These are phyloP conservation scores for Lactarius hengduanensis DNA, from an alignment of 768 basidiomycete species.

Conservation along the genomic window DNA sequence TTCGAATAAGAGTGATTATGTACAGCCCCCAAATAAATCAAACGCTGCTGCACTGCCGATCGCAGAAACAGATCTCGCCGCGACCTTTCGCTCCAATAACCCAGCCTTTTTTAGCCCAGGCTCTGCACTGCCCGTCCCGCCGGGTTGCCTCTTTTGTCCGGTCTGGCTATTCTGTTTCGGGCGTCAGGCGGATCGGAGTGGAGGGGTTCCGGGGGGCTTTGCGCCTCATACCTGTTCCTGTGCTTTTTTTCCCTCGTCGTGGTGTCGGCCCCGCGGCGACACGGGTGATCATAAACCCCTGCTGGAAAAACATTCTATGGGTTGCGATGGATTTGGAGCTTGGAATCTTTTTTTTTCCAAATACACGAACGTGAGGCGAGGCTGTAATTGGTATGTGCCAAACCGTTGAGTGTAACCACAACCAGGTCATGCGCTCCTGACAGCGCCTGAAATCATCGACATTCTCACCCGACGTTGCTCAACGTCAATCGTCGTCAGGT, in stretches of 20 bases:
- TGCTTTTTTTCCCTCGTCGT: too few species aligned
- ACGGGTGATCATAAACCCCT: neutral
- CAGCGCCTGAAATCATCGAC: neutral
- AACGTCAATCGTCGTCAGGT: neutral
- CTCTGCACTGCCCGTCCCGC: neutral
- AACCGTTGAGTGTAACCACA: neutral
- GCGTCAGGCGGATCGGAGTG: neutral
- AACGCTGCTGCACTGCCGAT: too few species aligned
- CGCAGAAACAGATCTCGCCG: too few species aligned
- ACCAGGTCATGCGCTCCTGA: neutral
- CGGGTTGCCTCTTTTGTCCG: neutral
- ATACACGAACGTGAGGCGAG: too few species aligned
- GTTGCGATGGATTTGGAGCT: neutral
- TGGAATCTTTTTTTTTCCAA: too few species aligned
- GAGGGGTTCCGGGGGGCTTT: neutral
- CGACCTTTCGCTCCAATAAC: too few species aligned
- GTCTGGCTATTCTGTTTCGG: neutral
- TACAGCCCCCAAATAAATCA: too few species aligned
- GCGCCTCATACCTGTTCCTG: too few species aligned
- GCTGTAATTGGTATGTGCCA: neutral
- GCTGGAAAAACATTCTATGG: neutral
- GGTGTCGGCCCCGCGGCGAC: neutral
- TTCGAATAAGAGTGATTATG: too few species aligned
- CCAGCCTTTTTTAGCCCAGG: too few species aligned
- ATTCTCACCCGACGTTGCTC: neutral